These are phyloP conservation scores for Phytophthora constricta DNA, from an alignment of 352 stramenopile genomes.

Conservation along the genomic window DNA sequence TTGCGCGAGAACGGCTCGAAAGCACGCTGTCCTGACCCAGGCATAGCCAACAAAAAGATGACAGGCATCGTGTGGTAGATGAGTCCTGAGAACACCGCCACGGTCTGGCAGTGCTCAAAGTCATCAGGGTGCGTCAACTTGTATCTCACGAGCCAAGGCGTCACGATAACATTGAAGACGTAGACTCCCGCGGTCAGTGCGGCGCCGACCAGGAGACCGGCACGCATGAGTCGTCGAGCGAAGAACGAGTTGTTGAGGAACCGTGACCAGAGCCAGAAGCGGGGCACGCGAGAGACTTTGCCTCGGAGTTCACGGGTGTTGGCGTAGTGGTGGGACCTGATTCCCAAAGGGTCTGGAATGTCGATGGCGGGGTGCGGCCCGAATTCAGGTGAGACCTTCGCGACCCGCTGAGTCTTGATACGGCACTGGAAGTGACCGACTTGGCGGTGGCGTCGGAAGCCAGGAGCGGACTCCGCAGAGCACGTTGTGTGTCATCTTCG, in stretches of 20 bases:
- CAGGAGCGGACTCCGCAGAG: conserved; percentile 22
- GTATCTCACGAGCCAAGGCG: conserved; percentile 34
- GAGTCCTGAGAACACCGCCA: conserved; percentile 57
- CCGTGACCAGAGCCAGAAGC: conserved; percentile 54
- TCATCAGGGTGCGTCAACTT: conserved; percentile 30
- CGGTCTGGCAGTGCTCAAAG: conserved; percentile 52
- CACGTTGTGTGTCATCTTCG: conserved; percentile 23
- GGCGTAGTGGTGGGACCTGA: conserved; percentile 17
- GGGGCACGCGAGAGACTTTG: conserved; percentile 48
- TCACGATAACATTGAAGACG: conserved; percentile 61
- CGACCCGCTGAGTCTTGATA: conserved; percentile 1
- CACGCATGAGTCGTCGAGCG: conserved; percentile 53
- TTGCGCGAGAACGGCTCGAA: conserved; percentile 77
- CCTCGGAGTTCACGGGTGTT: conserved; percentile 25
- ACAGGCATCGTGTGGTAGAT: conserved; percentile 68
- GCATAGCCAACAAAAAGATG: conserved; percentile 57
- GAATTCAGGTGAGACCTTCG: conserved; percentile 6
- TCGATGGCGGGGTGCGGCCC: conserved; percentile 1
- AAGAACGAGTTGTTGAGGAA: conserved; percentile 85
- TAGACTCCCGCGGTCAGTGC: conserved; percentile 48
- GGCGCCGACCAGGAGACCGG: conserved; percentile 41
- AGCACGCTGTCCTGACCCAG: conserved; percentile 53
- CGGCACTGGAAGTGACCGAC: conserved; percentile 9
- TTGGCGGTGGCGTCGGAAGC: conserved; percentile 3
- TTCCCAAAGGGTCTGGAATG: conserved; percentile 4